Base-by-base conservation (phyloP, 1,284 basidiomycete species). In the Apiotrichum mycotoxinovorans region DNA sequence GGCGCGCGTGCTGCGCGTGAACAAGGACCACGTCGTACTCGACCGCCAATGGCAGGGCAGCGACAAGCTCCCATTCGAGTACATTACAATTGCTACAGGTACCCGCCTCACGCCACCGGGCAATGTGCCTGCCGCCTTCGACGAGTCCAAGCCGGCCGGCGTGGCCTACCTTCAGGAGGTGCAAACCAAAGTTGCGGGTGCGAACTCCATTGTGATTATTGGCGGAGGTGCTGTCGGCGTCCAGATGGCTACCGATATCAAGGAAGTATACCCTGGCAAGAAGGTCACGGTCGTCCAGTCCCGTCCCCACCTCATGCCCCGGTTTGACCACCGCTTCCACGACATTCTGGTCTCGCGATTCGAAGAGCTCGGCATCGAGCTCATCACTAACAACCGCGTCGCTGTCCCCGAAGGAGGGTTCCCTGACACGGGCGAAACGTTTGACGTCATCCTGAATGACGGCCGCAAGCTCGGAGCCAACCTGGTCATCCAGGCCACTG, bases 271-370 rank as follows among this genome's bases (percentile, higher is more conserved):
- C 63, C 85, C 85, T 0, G 67, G 72, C 27, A 85, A 85, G 67
- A 68, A 73, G 2, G 82, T 88, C 2, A 87, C 85, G 0, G 78
- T 88, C n/a, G 75, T 88, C 0, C 87, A 88, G 68, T 87, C 85
- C 0, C 80, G 87, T 4, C 61, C 75, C 18, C 80, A 79, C 23
- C 78, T 88, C 8, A 76, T 88, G 22, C 84, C 85, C 0, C 72
- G 79, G 17, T 88, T 86, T 65, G 80, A 85, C 53, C 68, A 78
- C 23, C 76, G 67, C 35, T 80, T 88, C 76, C 84, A 87, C 64
- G 74, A 78, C 0, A 57, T 78, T 38, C 57, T 71, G 73, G 15
- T 56, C 65, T 53, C 64, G 65, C 40, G 77, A 20, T 66, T 77
- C 25, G 57, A 72, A 4, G 74, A 75, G 35, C 66, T 79, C 17